Evolutionary conservation across 768 basidiomycete genomes (phyloP).

Genomic region (Lactarius tabidus): DNA sequence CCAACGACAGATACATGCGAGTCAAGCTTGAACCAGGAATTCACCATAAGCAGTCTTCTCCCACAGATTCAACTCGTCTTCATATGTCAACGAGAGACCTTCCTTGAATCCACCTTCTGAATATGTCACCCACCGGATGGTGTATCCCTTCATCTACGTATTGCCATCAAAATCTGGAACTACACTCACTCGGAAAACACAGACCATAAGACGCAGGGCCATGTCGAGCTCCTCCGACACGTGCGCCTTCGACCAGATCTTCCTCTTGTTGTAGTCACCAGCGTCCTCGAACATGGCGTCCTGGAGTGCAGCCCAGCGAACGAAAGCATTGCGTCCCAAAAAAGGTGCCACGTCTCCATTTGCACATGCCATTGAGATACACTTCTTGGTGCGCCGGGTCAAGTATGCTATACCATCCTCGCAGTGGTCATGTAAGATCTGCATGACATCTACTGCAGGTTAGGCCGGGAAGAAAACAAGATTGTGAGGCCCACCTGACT

Average conservation of each 20-base stretch:
- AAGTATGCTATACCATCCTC: constrained; percentile 89
- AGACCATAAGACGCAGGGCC: constrained; percentile 57
- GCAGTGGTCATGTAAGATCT: constrained; percentile 84
- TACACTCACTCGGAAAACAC: not conserved
- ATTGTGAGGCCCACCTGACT: constrained; percentile 50
- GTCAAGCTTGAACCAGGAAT: constrained; percentile 22
- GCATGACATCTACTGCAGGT: constrained; percentile 65
- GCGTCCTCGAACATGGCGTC: constrained; percentile 77
- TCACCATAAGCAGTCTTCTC: constrained; percentile 80
- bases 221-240: constrained; percentile 85
- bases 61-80: constrained; percentile 91
- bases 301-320: constrained; percentile 86
- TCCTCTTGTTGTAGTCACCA: constrained; percentile 57
- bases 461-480: no score
- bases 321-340: constrained; percentile 85
- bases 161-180: not conserved
- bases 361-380: constrained; percentile 73
- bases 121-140: constrained; percentile 84
- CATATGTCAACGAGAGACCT: constrained; percentile 83
- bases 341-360: constrained; percentile 83
- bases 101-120: constrained; percentile 85
- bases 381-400: constrained; percentile 80
- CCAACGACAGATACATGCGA: not conserved
- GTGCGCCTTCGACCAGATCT: constrained; percentile 76
- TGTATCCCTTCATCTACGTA: constrained; percentile 51